Evolutionary conservation across 352 stramenopile genomes (phyloP), one percentile per base, ranked within the genome.

Genomic region (Pythium dissimile): DNA sequence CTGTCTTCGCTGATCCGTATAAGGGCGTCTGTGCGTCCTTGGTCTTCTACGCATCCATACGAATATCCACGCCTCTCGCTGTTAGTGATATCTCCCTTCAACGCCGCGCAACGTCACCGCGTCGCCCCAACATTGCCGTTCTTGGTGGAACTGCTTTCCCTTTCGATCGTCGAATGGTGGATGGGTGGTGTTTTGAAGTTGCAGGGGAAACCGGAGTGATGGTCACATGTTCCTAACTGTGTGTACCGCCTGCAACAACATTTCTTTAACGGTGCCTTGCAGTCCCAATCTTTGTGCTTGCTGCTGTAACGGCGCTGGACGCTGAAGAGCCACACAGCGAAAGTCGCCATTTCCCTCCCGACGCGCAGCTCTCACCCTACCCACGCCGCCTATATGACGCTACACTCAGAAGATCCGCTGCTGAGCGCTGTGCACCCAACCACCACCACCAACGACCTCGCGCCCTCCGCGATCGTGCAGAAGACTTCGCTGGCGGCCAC

Each of bases 401-500:
- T 59, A 31, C 37, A 42, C 16, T 42, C 31, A 16, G 23, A 59
- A 53, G 50, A 65, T 23, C 3, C 47, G 18, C 18, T 46, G 28
- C 15, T 35, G 4, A 44, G 46, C 26, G 41, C 50, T 34, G 49
- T 59, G 10, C 58, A 65, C 26, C 58, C 58, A n/a, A 42, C 58
- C 7, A 49, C 27, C 26, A 37, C 26, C 24, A 18, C 42, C 26
- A n/a, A n/a, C n/a, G 31, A 43, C 6, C 49, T 54, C 18, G 13
- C 32, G 2, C 23, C 24, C 5, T 37, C 55, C 6, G 6, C 39
- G 24, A 53, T 21, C 2, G 21, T 50, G 15, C 39, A 31, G 26
- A 65, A 65, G 58, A 53, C 50, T 4, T 10, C 41, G 26, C 41
- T 20, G 13, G 18, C 42, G 24, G 28, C 39, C 13, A 21, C 26